phyloP scores from a whole-genome alignment of 116 monocot genomes.

The Thalassia testudinum region DNA sequence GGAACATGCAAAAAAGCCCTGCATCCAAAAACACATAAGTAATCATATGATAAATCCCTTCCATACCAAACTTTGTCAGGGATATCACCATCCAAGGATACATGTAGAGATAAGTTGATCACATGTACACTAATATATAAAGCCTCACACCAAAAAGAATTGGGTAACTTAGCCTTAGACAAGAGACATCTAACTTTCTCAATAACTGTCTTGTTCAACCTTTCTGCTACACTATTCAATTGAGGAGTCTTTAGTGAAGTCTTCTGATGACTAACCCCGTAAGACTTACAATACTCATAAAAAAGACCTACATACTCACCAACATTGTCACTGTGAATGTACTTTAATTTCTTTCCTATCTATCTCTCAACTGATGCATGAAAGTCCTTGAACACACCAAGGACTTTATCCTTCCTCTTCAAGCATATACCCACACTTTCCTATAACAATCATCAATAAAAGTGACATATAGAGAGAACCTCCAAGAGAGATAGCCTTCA shows the following conservation, averaged over 20 bases:
- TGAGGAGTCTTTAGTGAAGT: background rate
- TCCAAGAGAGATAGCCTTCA: no score
- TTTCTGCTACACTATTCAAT: background rate
- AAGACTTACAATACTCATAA: background rate
- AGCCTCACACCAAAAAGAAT: slow-evolving; percentile 5
- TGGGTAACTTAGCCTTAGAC: background rate
- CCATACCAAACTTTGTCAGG: background rate
- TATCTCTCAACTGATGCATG: no score
- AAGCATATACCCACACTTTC: background rate
- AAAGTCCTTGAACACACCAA: background rate
- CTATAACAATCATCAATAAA: background rate
- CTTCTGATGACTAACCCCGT: slow-evolving; percentile 5
- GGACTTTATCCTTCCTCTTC: background rate
- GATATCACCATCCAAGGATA: background rate
- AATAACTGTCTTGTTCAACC: slow-evolving; percentile 7
- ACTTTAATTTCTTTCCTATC: background rate
- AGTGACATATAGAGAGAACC: no score
- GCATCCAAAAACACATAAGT: slow-evolving; percentile 2
- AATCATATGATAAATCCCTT: background rate
- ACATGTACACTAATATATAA: background rate
- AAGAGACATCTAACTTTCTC: slow-evolving; percentile 1
- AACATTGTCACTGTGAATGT: background rate
- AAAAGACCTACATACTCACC: slow-evolving; percentile 1
- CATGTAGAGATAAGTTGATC: slow-evolving; percentile 6
- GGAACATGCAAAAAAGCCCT: slow-evolving; percentile 2